Base-by-base conservation (phyloP, 2,329 filamentous ascomycete species). In the Fragosphaeria purpurea region DNA sequence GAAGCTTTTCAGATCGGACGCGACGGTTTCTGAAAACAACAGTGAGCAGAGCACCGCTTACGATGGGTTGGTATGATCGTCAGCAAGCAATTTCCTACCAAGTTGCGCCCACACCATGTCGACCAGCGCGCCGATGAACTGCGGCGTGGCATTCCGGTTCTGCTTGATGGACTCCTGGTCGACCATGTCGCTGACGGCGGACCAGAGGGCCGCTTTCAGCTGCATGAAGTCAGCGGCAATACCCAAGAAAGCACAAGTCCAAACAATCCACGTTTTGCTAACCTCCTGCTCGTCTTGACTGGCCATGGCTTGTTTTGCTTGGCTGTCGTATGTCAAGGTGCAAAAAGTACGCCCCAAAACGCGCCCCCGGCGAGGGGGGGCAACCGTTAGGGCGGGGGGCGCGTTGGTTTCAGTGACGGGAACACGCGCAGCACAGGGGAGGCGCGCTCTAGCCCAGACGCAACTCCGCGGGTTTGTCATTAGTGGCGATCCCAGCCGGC, bases 21-120 rank as follows among this genome's bases (percentile, higher is more conserved):
- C 77, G 3, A 80, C 71, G 47, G 74, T 78, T 59, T 80, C 78
- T 80, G 47, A 39, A 37, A 9, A 31, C 34, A 6, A 5, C 31
- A 50, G 5, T 34, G 4, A 9, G 44, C 33, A 49, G 46, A 10
- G 22, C 22, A 3, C 22, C 22, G 22, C 22, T 22, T 3, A 22
- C 3, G 22, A 22, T 22, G 22, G 22, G 22, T 22, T 22, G 22
- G 22, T 22, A 3, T 22, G 22, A 22, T 22, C 22, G 22, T 22
- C 22, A 22, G 22, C 22, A 22, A 22, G 22, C 44, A 48, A 50
- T 44, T 11, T 58, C 67, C 44, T 74, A 91, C 88, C 86, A 47
- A 95, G 85, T 58, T 95, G 89, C 1, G 82, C 78, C 82, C 87
- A 95, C 7, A 91, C 85, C 66, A 95, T 79, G 65, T 95, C 89